Conservation (phyloP, 805 yeast genomes). For the Komagataella phaffii region DNA sequence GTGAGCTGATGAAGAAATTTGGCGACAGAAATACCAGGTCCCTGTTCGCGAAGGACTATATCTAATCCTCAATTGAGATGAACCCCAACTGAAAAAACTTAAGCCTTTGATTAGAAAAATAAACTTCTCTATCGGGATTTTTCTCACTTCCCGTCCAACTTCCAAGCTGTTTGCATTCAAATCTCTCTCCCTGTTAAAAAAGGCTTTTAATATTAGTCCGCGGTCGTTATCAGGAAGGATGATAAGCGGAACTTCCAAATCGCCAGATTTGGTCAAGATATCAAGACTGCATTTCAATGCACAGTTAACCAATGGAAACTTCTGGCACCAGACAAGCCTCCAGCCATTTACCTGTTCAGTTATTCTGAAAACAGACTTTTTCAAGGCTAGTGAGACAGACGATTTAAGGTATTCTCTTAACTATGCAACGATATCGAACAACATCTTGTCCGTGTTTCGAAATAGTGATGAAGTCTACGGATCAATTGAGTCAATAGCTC, state of each 20-base stretch:
- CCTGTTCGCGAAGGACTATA: background rate
- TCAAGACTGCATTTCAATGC: background rate
- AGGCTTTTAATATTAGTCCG: background rate
- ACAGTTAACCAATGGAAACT: constrained; percentile 26
- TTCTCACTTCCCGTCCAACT: background rate
- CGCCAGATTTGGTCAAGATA: background rate
- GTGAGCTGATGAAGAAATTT: background rate
- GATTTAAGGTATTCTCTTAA: constrained; percentile 74
- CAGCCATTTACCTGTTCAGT: constrained; percentile 57
- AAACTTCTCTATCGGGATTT: background rate
- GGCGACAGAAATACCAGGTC: background rate
- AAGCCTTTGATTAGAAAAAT: background rate
- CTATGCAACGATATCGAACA: constrained; percentile 63
- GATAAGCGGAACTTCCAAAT: background rate
- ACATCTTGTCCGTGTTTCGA: background rate
- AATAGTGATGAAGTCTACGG: constrained; percentile 15
- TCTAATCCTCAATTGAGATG: no score
- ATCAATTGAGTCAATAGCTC: constrained; percentile 26
- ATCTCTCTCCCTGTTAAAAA: background rate
- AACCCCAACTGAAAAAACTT: background rate
- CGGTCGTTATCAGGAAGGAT: background rate
- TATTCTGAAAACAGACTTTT: constrained; percentile 50
- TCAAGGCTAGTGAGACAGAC: constrained; percentile 66
- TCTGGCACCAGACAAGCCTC: constrained; percentile 54
- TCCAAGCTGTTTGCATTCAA: background rate